These are phyloP conservation scores for Metschnikowia rubicola DNA, from an alignment of 805 yeast species.

Conservation along the genomic window DNA sequence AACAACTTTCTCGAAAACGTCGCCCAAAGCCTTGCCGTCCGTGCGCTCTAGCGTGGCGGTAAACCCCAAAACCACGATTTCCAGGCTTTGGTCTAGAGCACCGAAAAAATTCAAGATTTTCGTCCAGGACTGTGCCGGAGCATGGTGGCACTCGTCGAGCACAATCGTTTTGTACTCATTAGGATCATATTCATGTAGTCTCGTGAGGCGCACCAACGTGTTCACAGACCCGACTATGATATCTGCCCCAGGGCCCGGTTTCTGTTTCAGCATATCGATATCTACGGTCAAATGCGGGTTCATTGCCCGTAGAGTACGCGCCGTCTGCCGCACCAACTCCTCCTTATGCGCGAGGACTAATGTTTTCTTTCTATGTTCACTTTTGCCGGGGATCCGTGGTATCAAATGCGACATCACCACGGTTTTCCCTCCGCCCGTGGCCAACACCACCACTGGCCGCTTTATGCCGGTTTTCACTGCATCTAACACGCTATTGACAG, in stretches of 20 bases:
- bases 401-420: conserved; percentile 66
- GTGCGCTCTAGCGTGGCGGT: conserved; percentile 82
- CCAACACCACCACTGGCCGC: conserved; percentile 77
- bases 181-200: conserved; percentile 56
- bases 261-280: conserved; percentile 63
- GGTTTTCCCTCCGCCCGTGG: conserved; percentile 96
- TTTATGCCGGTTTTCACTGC: conserved; percentile 45
- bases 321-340: conserved; percentile 75
- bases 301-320: conserved; percentile 40
- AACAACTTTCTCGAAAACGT: conserved; percentile 68
- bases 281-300: conserved; percentile 54
- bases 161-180: conserved; percentile 66
- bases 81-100: conserved; percentile 39
- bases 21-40: conserved; percentile 60
- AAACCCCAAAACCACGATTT: conserved; percentile 69
- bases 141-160: conserved; percentile 91
- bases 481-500: conserved; percentile 52
- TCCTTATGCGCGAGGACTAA: conserved; percentile 76
- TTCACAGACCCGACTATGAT: conserved; percentile 78
- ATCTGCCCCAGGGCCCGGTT: conserved; percentile 48
- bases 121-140: conserved; percentile 67
- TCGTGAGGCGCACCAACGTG: conserved; percentile 44
- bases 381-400: conserved; percentile 34
- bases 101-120: conserved; percentile 58
- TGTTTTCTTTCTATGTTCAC: conserved; percentile 24